Evolutionary conservation across 2,329 filamentous ascomycete species (phyloP), one percentile per base, ranked within the genome.

Genomic region (Whalleya microplaca): DNA sequence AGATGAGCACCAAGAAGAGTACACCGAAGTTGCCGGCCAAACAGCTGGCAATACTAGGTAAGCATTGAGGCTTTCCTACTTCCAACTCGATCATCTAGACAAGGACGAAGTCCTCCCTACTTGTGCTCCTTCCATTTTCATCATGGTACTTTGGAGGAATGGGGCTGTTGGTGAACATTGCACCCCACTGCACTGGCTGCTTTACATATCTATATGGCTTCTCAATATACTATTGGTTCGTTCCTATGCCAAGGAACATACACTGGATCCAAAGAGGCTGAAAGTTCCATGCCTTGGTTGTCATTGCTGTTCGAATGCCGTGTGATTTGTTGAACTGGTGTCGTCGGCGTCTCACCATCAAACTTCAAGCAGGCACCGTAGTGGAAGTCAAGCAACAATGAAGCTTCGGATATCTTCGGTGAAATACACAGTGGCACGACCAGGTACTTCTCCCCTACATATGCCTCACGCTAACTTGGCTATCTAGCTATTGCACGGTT

Each of bases 1-100:
- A 62, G 21, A 66, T 66, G 64, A 51, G 61, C 10, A 51, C 61
- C 16, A 68, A 58, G 50, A 63, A 62, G 20, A 65, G 59, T 55
- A 64, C 72, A 61, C 82, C 85, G 21, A 90, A 86, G 78, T 80
- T 95, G 79, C 91, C 91, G 0, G 79, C 84, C 42, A 84, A 87
- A 80, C 91, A 96, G 76, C 79, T 96, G 69, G 77, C 86, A 43
- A 92, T 96, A 69, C 77, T 96, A 62, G 87, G 90, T 92, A 81
- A 79, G 83, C 69, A 59, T 53, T 45, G 21, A 43, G 10, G 45
- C 27, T 23, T 63, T 57, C 23, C 42, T 46, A 55, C 50, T 53
- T 40, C 49, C 58, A 61, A 58, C 48, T 48, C 51, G 57, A 51
- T 55, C 32, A 32, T 37, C 21, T 23, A 12, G 41, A 50, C 19